Evolutionary conservation across 495 filamentous ascomycete species (phyloP).

Genomic region (Penicillium daleae): DNA sequence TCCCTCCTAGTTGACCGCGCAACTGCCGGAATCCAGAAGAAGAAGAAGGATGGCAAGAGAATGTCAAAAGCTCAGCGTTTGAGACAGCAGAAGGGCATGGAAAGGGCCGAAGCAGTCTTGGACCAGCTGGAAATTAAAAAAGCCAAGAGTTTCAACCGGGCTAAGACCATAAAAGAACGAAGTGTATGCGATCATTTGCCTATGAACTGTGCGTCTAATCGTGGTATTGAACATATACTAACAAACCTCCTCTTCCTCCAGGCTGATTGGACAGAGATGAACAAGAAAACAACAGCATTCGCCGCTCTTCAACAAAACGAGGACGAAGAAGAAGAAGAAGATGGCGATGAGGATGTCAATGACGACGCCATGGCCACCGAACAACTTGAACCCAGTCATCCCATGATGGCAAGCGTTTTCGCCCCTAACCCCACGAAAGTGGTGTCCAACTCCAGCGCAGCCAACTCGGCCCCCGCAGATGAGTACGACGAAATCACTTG

Average conservation of each 20-base stretch:
- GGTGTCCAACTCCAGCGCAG: constrained; percentile 19
- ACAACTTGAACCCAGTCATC: constrained; percentile 25
- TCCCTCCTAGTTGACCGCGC: constrained; percentile 62
- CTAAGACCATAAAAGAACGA: constrained; percentile 57
- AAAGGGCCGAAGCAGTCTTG: constrained; percentile 70
- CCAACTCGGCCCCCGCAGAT: constrained; percentile 34
- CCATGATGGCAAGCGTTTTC: constrained; percentile 22
- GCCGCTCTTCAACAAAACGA: constrained; percentile 32
- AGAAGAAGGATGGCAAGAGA: constrained; percentile 58
- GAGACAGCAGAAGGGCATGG: constrained; percentile 71
- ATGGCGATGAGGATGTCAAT: constrained; percentile 29
- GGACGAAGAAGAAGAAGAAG: constrained; percentile 28
- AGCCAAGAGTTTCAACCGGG: constrained; percentile 63
- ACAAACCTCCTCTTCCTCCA: constrained; percentile 23
- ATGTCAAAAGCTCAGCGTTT: constrained; percentile 66
- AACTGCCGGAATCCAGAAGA: constrained; percentile 68
- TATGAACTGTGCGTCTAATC: constrained; percentile 1
- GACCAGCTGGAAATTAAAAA: constrained; percentile 74
- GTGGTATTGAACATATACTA: constrained; percentile 18
- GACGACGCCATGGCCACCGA: constrained; percentile 41
- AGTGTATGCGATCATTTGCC: constrained; percentile 36
- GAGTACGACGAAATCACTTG: constrained; percentile 52
- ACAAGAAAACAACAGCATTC: constrained; percentile 40
- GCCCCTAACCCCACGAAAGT: constrained; percentile 16
- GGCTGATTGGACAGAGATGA: constrained; percentile 50